Base-by-base conservation (phyloP, 1,284 basidiomycete genomes). In the Rhodotorula sp. region DNA sequence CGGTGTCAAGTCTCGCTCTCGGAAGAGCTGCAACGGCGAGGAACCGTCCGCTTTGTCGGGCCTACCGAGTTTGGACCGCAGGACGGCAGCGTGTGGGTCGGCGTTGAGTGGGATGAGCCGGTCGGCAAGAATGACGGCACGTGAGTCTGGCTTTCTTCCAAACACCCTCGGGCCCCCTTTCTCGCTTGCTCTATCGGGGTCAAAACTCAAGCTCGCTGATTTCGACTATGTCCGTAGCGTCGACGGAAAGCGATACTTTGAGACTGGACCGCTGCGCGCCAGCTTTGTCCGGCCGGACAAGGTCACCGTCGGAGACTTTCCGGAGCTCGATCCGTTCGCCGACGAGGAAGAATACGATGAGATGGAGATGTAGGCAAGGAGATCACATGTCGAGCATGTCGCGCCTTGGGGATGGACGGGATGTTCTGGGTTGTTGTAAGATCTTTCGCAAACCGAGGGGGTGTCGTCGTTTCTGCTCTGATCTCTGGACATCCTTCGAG, bases 101-200 rank as follows among this genome's bases (percentile, higher is more conserved):
- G 95, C 1, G 84, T 99, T 12, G 91, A 96, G 80, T 92, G 95
- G 77, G 96, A 99, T 79, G 96, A 98, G 78, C 95, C 96, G 2
- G 85, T 93, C 18, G 95, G 95, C 18, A 97, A 95, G 82, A 95
- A 95, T 74, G 91, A 98, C 80, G 95, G 95, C 75, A 88, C 88
- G 91, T 95, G 80, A 83, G 91, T 87, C 60, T 29, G 15, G 20
- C 57, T 26, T 30, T 18, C 30, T 30, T 22, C 24, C 10, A 6
- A 26, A 18, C 17, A 37, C 37, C 6, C 37, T 46, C n/a, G 14
- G 12, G 18, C 2, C 37, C 26, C n/a, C 26, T 29, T 53, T 63
- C 15, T 42, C 26, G 53, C 42, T 44, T n/a, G 24, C 20, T 29
- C 6, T 0, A 5, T 17, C 24, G 37, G 37, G 8, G 7, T 37